Conservation (phyloP, 1,284 basidiomycete genomes). For the Sphagnurus paluster region DNA sequence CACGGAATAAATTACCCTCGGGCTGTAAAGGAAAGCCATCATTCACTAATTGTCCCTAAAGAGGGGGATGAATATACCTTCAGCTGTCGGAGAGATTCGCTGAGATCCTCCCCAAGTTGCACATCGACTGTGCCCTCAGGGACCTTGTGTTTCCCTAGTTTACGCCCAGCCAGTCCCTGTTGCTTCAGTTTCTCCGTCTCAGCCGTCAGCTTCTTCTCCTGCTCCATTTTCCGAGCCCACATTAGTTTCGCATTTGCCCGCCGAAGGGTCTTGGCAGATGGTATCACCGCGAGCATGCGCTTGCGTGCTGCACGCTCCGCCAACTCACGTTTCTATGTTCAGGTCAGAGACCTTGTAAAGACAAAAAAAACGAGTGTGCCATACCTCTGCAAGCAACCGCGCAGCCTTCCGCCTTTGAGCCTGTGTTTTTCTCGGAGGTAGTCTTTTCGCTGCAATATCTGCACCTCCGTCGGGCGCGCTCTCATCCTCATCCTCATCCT, state of each 20-base stretch:
- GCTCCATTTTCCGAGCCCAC: slow-evolving; percentile 43
- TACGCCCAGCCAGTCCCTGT: slow-evolving; percentile 63
- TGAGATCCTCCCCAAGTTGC: slow-evolving; percentile 90
- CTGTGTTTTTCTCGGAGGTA: slow-evolving; percentile 71
- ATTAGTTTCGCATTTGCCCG: slow-evolving; percentile 41
- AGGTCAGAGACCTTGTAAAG: too few relatives aligned
- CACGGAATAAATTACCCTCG: slow-evolving; percentile 91
- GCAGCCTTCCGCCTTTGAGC: slow-evolving; percentile 66
- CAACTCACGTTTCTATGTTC: slow-evolving; percentile 67
- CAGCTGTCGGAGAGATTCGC: slow-evolving; percentile 81
- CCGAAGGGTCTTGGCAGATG: slow-evolving; percentile 53
- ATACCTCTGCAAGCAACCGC: slow-evolving; percentile 62
- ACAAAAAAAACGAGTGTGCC: slow-evolving; percentile 2
- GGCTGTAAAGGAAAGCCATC: slow-evolving; percentile 50
- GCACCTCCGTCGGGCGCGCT: slow-evolving; percentile 30
- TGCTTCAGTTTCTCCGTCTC: slow-evolving; percentile 42
- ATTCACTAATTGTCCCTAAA: slow-evolving; percentile 3
- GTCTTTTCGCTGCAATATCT: slow-evolving; percentile 31
- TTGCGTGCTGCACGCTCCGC: slow-evolving; percentile 59
- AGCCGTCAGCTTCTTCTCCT: slow-evolving; percentile 37
- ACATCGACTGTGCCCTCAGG: slow-evolving; percentile 74
- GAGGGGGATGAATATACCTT: slow-evolving; percentile 56
- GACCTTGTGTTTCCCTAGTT: slow-evolving; percentile 78
- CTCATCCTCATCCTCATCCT: slow-evolving; percentile 40
- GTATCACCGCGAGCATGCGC: slow-evolving; percentile 57